Base-by-base conservation (phyloP, 495 filamentous ascomycete genomes). In the Aspergillus affinis region DNA sequence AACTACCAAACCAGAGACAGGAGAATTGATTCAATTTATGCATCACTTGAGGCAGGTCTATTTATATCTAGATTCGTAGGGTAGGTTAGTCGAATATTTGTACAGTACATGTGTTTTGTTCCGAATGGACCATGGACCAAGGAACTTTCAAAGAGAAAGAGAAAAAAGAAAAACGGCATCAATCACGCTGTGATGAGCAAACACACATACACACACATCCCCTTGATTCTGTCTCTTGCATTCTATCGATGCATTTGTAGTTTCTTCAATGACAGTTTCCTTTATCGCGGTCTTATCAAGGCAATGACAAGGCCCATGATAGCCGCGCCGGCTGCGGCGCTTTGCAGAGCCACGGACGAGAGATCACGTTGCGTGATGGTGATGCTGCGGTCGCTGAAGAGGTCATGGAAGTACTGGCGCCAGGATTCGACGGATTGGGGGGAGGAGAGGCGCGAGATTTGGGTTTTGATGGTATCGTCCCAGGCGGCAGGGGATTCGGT, bases 291-390 rank as follows among this genome's bases (percentile, higher is more conserved):
- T 60, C 82, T 80, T 52, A 90, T 60, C 19, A 92, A 48, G 18
- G 86, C 69, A 52, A 87, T 72, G n/a, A 92, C 51, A 36, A 86
- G 66, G 32, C 81, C 82, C 57, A 83, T 82, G 2, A 90, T 65
- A 2, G 84, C 79, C 7, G 88, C 88, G 20, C 92, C 92, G 13
- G 85, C 81, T n/a, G 84, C 88, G 45, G 85, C 86, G 62, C 90
- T 84, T 69, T 92, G 84, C 27, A 93, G 69, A 13, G 85, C 86
- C 57, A 88, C 75, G 27, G 86, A 73, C 3, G 91, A 93, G 7
- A 90, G 67, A 66, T 97, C 92, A 49, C 86, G 81, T 72, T 91
- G 90, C 20, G 84, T 82, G 49, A 92, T 62, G 58, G 81, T 75
- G 60, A 95, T 76, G 61, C 75, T 74, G 62, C 86, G 80, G 30